phyloP scores from a whole-genome alignment of 2,329 filamentous ascomycete species.

The Aspergillus puulaauensis region DNA sequence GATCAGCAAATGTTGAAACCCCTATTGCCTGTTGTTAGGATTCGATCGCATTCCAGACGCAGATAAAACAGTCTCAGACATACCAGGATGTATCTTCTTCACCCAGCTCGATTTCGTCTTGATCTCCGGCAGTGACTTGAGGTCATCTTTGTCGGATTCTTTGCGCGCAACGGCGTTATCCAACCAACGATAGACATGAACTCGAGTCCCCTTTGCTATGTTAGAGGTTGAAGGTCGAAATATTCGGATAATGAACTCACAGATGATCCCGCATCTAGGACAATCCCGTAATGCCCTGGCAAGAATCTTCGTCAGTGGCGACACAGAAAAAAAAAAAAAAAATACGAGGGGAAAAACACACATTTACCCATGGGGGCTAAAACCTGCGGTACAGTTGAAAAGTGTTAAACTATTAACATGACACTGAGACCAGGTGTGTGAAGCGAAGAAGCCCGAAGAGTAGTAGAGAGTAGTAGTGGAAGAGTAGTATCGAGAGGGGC shows the following conservation, averaged over 20 bases:
- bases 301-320: constrained; percentile 3
- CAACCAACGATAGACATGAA: constrained; percentile 94
- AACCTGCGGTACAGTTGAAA: constrained; percentile 6
- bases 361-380: constrained; percentile 44
- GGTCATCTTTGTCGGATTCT: constrained; percentile 57
- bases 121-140: constrained; percentile 73
- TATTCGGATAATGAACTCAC: constrained; percentile 39
- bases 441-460: not conserved
- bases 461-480: not conserved
- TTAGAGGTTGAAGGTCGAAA: not conserved
- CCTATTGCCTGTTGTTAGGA: constrained; percentile 37
- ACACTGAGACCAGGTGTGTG: constrained; percentile 14
- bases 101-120: constrained; percentile 84
- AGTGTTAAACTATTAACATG: constrained; percentile 30
- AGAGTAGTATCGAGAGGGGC: not conserved
- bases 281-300: constrained; percentile 76
- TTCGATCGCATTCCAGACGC: not conserved
- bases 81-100: constrained; percentile 89
- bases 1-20: constrained; percentile 83
- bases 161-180: constrained; percentile 68
- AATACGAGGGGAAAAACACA: constrained; percentile 19
- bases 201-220: constrained; percentile 67
- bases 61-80: constrained; percentile 4
- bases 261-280: constrained; percentile 96
- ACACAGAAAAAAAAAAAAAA: not conserved